Percentiles rank a stretch among this genome's conserved stretches.
Conservation (phyloP, 2,329 filamentous ascomycete genomes). For the Fusarium abutilonis region DNA sequence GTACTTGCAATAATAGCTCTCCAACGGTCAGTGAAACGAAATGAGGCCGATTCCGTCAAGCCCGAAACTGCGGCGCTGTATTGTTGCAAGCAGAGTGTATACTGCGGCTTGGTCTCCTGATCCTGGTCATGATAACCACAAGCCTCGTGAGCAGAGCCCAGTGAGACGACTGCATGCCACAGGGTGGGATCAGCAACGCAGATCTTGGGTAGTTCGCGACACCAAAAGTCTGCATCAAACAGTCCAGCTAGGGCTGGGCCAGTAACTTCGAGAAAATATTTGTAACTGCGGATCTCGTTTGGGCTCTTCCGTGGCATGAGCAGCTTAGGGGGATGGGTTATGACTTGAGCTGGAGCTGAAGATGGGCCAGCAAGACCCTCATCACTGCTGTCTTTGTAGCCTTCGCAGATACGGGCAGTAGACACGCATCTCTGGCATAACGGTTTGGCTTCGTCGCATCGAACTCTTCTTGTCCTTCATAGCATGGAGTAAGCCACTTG, state of each 20-base stretch:
- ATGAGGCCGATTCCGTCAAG: neutral
- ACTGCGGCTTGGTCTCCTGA: neutral
- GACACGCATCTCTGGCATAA: constrained; percentile 1
- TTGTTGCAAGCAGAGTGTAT: neutral
- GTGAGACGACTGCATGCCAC: constrained; percentile 8
- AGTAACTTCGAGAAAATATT: constrained; percentile 7
- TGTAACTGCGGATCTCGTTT: constrained; percentile 11
- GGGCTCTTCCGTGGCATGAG: neutral
- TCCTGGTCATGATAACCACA: neutral
- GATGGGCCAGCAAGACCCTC: neutral
- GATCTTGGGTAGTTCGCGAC: constrained; percentile 5
- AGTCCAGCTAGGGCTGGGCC: constrained; percentile 1
- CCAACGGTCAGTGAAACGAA: neutral
- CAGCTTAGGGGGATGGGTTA: neutral
- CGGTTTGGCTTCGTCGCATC: constrained; percentile 1
- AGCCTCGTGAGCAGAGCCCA: constrained; percentile 5
- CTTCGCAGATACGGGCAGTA: neutral
- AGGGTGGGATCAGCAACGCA: constrained; percentile 10
- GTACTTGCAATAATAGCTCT: neutral
- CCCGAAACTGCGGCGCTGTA: neutral
- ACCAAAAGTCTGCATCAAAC: constrained; percentile 14
- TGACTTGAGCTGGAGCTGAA: neutral
- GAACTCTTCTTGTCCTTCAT: neutral
- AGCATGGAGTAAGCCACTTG: neutral
- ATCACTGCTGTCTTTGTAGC: neutral